Conservation (phyloP, 805 yeast genomes). For the Saccharomycopsis guyanensis region DNA sequence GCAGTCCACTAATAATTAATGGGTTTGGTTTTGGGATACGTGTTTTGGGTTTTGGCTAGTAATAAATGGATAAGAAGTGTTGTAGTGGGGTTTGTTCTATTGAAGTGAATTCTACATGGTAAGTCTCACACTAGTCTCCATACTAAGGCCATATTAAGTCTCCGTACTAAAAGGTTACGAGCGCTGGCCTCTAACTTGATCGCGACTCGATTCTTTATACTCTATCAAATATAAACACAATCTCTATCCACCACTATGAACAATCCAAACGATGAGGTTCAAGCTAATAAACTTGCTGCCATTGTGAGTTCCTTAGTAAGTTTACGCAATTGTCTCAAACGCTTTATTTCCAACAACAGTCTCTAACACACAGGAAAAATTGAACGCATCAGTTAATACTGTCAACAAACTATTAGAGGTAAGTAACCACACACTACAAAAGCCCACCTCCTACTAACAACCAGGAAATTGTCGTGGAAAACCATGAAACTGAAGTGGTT, state of each 20-base stretch:
- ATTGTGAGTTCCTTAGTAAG: constrained; percentile 18
- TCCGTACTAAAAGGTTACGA: no score
- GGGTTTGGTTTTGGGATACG: no score
- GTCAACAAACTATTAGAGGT: constrained; percentile 15
- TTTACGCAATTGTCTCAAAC: no score
- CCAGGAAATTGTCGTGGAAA: constrained; percentile 14
- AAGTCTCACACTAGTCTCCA: no score
- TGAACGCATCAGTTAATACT: constrained; percentile 11
- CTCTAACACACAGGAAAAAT: constrained; percentile 10
- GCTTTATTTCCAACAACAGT: no score
- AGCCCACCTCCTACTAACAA: background rate
- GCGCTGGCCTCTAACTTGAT: no score
- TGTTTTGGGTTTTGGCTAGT: background rate
- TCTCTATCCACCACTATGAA: constrained; percentile 13
- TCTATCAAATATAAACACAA: no score
- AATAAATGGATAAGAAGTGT: background rate
- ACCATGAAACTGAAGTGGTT: constrained; percentile 20
- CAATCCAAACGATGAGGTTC: constrained; percentile 21
- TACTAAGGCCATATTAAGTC: no score
- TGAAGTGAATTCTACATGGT: no score
- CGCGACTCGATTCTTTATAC: no score
- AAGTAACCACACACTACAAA: background rate
- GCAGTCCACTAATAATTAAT: constrained; percentile 33
- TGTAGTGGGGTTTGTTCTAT: no score
- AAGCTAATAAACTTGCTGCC: constrained; percentile 17